Base-by-base conservation (phyloP, 129 eudicot species). In the Centrapalus pauciflorus region DNA sequence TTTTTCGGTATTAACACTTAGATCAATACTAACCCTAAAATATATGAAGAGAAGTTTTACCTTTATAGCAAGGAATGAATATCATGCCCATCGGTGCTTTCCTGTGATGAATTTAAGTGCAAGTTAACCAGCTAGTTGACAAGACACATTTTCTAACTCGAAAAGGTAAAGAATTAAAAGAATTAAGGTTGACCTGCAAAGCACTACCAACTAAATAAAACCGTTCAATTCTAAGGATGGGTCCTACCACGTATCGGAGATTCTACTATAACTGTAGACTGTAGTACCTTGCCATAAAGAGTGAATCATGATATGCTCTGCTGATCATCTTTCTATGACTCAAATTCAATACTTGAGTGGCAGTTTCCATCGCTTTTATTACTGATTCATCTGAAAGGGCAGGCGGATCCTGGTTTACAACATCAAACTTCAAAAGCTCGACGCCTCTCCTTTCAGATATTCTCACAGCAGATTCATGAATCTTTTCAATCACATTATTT, bases 1-100 rank as follows among this genome's bases (percentile, higher is more conserved):
- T n/a, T n/a, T n/a, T n/a, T n/a, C n/a, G n/a, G n/a, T n/a, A n/a
- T n/a, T n/a, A n/a, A n/a, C n/a, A n/a, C n/a, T n/a, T n/a, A n/a
- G n/a, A n/a, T n/a, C n/a, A n/a, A n/a, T n/a, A n/a, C n/a, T n/a
- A n/a, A n/a, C n/a, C n/a, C n/a, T n/a, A n/a, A n/a, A n/a, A n/a
- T n/a, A n/a, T n/a, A n/a, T n/a, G n/a, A 10, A 43, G 51, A 38
- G 74, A 17, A 38, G 13, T 0, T 16, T 43, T 73, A 88, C 98
- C 96, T 82, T 84, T 93, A 64, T 82, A 86, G 73, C 98, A 93
- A 67, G 98, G 98, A 72, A 93, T 89, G 78, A 93, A 93, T 23
- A 93, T 93, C 98, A 93, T 89, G 52, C 95, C 98, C 96, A 93
- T 93, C 23, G 95, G 92, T 70, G 96, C 86, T 69, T 85, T 76